Base-by-base conservation (phyloP, 2,329 filamentous ascomycete species). In the Fusarium redolens region DNA sequence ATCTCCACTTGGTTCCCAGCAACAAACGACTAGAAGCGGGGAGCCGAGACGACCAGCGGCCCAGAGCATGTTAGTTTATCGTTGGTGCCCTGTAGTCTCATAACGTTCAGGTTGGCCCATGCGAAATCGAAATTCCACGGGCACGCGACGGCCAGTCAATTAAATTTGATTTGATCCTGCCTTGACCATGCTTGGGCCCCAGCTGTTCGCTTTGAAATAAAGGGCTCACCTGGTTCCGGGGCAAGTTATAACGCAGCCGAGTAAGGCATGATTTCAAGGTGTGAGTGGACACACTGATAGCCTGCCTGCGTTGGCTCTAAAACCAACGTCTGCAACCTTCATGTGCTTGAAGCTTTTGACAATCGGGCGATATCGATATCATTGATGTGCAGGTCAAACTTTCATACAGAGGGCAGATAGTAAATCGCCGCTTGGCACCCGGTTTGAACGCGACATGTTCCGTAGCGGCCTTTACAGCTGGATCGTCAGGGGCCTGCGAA, bases 11-110 rank as follows among this genome's bases (percentile, higher is more conserved):
- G 68, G 47, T 55, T 60, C 63, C 51, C 52, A 72, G 71, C 71
- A 72, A 69, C 69, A 66, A 55, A 60, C 58, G 52, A 65, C 57
- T 61, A 55, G 61, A 65, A 73, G 69, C 74, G 74, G 74, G 71
- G 74, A 75, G 72, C 61, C 65, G 65, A 72, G 60, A 59, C 60
- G 63, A 63, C 56, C 54, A 71, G 57, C 65, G 60, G 30, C 45
- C 61, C 60, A 73, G 67, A 63, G 74, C 57, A 43, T 55, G 38
- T 74, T 76, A 77, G 73, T 68, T 69, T 66, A 68, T 72, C 65
- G 71, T 71, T 75, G 73, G 68, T 55, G 38, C 66, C 64, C 63
- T 65, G 65, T 61, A 69, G 59, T 66, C 61, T 51, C 43, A 62
- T 71, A 59, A 69, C 71, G 70, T 55, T 48, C 61, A 61, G 43